Base-by-base conservation (phyloP, 129 eudicot species). In the Artemisia tridentata region DNA sequence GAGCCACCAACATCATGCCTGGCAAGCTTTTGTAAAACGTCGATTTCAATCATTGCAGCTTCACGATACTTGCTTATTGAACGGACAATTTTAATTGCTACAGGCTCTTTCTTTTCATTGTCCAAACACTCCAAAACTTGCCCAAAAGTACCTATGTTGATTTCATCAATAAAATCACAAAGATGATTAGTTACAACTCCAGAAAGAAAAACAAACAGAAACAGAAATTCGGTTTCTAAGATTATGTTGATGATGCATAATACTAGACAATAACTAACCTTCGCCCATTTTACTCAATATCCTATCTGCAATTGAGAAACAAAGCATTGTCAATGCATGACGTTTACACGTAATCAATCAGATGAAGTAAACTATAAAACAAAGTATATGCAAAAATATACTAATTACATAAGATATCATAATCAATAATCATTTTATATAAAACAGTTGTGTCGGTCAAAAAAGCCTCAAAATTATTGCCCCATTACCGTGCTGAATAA, bases 211-310 rank as follows among this genome's bases (percentile, higher is more conserved):
- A 18, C 21, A 41, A 38, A 68, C 45, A 60, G 53, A 9, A 17
- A 29, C 54, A 52, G 45, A 52, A 52, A 41, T 11, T 11, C 38
- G 12, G 23, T 11, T 69, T 19, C 10, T 50, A 69, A 38, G 46
- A 12, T 12, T 27, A 12, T 19, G 53, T 21, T 14, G 67, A 45
- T 66, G 79, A 65, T 66, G 41, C n/a, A 63, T 41, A 72, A 48
- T 50, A n/a, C 15, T 7, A 51, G 47, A 16, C 21, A 69, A 59
- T 31, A 74, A 77, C 93, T 80, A 65, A 90, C 96, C 97, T 85
- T 91, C 97, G 6, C 97, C 97, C 97, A 91, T 87, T 79, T 91
- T 91, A 83, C 97, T 84, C 55, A 87, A 79, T 64, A 91, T 91
- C 68, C 95, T 81, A 77, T 91, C 97, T 91, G 95, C 78, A 74